Conservation (phyloP, 352 stramenopile species). For the Phytopythium aichiense region DNA sequence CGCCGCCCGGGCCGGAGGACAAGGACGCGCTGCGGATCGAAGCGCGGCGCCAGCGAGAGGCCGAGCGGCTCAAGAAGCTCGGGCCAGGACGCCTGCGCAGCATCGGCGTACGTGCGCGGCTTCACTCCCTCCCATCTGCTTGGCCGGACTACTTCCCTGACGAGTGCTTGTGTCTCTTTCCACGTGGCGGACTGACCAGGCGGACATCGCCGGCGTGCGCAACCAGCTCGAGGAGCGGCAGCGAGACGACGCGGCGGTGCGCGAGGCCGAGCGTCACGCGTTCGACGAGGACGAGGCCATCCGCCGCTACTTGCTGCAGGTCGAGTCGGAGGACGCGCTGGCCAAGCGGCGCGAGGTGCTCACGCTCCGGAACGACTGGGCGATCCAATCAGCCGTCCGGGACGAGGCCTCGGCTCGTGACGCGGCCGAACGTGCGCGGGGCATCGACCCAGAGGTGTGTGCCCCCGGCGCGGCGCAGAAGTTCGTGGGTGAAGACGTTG, state of each 20-base stretch:
- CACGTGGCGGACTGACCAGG: constrained; percentile 20
- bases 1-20: not conserved
- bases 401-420: constrained; percentile 26
- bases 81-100: constrained; percentile 53
- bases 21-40: constrained; percentile 49
- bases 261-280: constrained; percentile 33
- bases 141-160: not conserved
- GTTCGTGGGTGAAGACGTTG: constrained; percentile 61
- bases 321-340: constrained; percentile 66
- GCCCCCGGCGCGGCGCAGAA: constrained; percentile 57
- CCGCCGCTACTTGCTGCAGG: constrained; percentile 66
- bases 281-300: constrained; percentile 66
- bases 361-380: constrained; percentile 68
- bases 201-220: constrained; percentile 68
- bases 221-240: constrained; percentile 73
- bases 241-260: constrained; percentile 36
- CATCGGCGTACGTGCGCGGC: constrained; percentile 44
- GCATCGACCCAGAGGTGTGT: constrained; percentile 55
- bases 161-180: not conserved
- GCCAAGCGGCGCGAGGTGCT: constrained; percentile 56
- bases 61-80: constrained; percentile 66
- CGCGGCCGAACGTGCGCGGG: constrained; percentile 21
- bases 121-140: not conserved
- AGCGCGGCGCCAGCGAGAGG: constrained; percentile 54
- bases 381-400: constrained; percentile 28